A percentile compares a stretch with the other conserved stretches of the same genome.
Evolutionary conservation across 2,329 filamentous ascomycete species (phyloP).

Genomic region (Aureobasidium pullulans): DNA sequence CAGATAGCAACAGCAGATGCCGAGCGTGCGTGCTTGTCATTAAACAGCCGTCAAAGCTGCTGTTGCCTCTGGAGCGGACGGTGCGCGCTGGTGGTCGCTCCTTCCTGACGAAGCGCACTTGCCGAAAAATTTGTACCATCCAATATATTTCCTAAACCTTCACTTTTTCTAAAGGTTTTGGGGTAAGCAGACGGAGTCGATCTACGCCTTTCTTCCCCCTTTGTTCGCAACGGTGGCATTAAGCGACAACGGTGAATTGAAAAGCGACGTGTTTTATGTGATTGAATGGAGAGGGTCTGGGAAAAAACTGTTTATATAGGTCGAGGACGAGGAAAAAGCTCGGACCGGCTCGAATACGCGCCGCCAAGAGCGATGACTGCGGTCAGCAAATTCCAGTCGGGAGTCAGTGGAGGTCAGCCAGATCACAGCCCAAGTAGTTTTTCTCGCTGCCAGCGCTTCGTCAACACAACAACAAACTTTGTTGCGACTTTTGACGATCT

Average conservation of each 20-base stretch:
- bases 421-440: background rate
- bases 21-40: too few species aligned
- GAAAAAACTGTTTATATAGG: conserved; percentile 3
- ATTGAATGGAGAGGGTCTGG: conserved; percentile 14
- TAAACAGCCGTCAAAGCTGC: too few species aligned
- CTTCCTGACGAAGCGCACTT: background rate
- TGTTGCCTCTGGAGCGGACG: too few species aligned
- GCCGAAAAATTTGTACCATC: conserved; percentile 12
- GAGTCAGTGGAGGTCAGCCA: background rate
- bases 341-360: background rate
- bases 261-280: background rate
- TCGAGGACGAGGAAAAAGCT: background rate
- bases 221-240: background rate
- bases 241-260: too few species aligned
- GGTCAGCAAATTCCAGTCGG: conserved; percentile 8
- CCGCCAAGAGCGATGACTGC: conserved; percentile 6
- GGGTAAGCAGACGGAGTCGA: conserved; percentile 19
- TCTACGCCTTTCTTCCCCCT: conserved; percentile 19
- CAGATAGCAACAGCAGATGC: too few species aligned
- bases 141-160: conserved; percentile 18
- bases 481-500: background rate
- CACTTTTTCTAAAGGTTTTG: conserved; percentile 15
- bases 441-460: background rate
- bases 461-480: background rate
- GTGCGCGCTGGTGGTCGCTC: background rate